Percentiles rank a stretch among this genome's conserved stretches.
These are phyloP conservation scores for Psilocybe mexicana DNA, from an alignment of 1,284 basidiomycete genomes.

Conservation along the genomic window DNA sequence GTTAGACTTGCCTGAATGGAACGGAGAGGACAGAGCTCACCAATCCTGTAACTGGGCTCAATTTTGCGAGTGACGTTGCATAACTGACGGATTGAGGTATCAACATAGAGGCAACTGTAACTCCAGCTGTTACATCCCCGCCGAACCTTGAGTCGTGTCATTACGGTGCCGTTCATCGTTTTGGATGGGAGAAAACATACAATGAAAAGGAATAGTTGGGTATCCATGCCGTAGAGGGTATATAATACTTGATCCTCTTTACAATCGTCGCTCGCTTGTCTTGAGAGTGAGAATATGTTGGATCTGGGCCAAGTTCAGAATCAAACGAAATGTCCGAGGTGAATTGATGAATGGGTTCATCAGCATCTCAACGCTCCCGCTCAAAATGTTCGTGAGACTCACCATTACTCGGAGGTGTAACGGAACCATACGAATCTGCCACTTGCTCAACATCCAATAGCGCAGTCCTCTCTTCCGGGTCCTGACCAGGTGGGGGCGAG, in stretches of 20 bases:
- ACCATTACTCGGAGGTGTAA: slow-evolving; percentile 22
- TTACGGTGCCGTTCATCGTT: slow-evolving; percentile 2
- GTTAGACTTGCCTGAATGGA: slow-evolving; percentile 3
- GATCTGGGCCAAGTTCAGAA: background rate
- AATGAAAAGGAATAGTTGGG: slow-evolving; percentile 76
- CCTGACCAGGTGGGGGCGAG: slow-evolving; percentile 12
- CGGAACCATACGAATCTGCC: slow-evolving; percentile 26
- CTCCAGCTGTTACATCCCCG: slow-evolving; percentile 82
- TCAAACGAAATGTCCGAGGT: background rate
- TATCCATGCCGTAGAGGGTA: slow-evolving; percentile 79
- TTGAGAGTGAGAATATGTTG: background rate
- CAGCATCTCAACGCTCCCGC: background rate
- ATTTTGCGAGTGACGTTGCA: slow-evolving; percentile 80
- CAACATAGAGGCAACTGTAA: slow-evolving; percentile 87
- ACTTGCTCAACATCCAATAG: slow-evolving; percentile 32
- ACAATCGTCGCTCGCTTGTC: slow-evolving; percentile 26
- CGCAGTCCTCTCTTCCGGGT: slow-evolving; percentile 30
- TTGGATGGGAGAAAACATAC: slow-evolving; percentile 42
- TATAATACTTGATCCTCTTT: slow-evolving; percentile 57
- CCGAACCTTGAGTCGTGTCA: slow-evolving; percentile 50
- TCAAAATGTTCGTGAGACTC: slow-evolving; percentile 3
- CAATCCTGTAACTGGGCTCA: slow-evolving; percentile 82
- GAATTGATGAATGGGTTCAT: background rate
- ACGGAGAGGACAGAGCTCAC: slow-evolving; percentile 46
- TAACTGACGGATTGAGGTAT: slow-evolving; percentile 94